Conservation (phyloP, 1,139 yeast species). For the Nadsonia commutata region DNA sequence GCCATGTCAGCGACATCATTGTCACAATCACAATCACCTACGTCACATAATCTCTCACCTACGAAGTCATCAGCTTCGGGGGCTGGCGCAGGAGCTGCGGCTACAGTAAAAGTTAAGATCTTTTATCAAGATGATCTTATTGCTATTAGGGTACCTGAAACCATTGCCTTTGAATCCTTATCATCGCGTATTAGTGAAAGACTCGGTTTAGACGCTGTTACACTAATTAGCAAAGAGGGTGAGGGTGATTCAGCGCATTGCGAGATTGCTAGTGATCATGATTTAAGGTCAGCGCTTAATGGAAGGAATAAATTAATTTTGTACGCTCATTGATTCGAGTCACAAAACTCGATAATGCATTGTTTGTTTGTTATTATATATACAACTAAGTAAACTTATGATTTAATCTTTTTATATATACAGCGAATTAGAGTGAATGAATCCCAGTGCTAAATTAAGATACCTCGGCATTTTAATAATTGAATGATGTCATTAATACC, state of each 20-base stretch:
- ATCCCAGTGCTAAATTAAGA: too few species aligned
- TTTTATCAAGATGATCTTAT: slow-evolving; percentile 83
- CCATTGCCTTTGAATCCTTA: slow-evolving; percentile 45
- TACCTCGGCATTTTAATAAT: too few species aligned
- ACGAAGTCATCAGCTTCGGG: slow-evolving; percentile 1
- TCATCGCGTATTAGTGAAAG: slow-evolving; percentile 53
- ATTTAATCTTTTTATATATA: too few species aligned
- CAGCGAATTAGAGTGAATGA: too few species aligned
- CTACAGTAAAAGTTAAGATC: slow-evolving; percentile 56
- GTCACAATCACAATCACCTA: background rate
- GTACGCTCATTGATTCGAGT: too few species aligned
- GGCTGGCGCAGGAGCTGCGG: slow-evolving; percentile 8
- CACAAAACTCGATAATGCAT: too few species aligned
- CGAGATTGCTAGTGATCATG: too few species aligned
- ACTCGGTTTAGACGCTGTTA: slow-evolving; percentile 26
- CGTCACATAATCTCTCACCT: slow-evolving; percentile 2
- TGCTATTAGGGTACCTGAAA: slow-evolving; percentile 62
- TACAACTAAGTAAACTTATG: too few species aligned
- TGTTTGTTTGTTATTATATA: too few species aligned
- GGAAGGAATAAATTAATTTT: slow-evolving; percentile 23
- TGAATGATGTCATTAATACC: too few species aligned
- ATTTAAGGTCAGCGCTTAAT: slow-evolving; percentile 19
- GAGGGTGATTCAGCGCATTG: background rate
- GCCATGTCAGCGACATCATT: background rate
- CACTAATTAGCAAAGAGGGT: slow-evolving; percentile 17